Evolutionary conservation across 1,139 yeast genomes (phyloP).

Genomic region (Hemisphaericaspora xylofermentans): DNA sequence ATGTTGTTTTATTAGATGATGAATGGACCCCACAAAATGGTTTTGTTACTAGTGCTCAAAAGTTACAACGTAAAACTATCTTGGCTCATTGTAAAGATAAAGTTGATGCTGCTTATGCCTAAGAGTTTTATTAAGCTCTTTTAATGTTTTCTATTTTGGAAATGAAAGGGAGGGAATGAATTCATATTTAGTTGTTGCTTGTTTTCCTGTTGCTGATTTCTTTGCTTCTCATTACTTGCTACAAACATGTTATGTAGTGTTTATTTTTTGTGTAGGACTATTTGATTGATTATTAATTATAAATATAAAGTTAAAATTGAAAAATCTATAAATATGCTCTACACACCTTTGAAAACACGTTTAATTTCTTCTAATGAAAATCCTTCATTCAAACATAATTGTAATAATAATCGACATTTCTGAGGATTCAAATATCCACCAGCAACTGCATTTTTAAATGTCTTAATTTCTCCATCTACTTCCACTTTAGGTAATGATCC

Average conservation of each 20-base stretch:
- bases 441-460: conserved; percentile 39
- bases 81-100: conserved; percentile 58
- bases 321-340: not conserved
- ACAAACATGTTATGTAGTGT: too few relatives aligned
- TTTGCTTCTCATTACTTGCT: not conserved
- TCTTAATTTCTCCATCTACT: conserved; percentile 18
- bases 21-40: conserved; percentile 99
- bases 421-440: conserved; percentile 71
- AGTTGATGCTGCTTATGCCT: conserved; percentile 56
- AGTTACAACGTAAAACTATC: conserved; percentile 92
- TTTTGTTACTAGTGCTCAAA: conserved; percentile 91
- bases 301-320: not conserved
- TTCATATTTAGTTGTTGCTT: not conserved
- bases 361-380: conserved; percentile 42
- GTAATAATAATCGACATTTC: conserved; percentile 60
- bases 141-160: too few relatives aligned
- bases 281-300: not conserved
- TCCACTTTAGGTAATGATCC: conserved; percentile 43
- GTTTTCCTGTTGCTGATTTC: too few relatives aligned
- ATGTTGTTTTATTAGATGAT: conserved; percentile 74
- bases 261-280: not conserved
- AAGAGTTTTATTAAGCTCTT: too few relatives aligned
- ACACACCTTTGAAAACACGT: conserved; percentile 46
- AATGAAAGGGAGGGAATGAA: not conserved
- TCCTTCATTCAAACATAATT: conserved; percentile 51